Evolutionary conservation across 139 green algal genomes (phyloP).

Genomic region (Chlamydomonas incerta): DNA sequence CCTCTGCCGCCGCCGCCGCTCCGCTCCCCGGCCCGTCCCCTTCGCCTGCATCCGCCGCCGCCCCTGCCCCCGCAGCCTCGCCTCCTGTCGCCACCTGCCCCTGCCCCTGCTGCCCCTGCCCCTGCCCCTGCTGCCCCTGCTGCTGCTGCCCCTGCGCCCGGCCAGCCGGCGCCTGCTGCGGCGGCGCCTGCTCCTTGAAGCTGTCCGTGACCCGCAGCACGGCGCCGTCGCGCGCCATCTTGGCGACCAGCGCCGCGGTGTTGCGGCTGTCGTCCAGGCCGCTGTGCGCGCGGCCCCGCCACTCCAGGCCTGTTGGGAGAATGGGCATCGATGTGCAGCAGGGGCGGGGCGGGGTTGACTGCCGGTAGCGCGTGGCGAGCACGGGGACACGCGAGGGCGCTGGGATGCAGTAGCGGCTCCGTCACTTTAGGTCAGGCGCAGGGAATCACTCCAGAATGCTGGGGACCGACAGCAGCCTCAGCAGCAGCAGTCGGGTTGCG

Average conservation of each 20-base stretch:
- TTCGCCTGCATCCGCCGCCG: neutral
- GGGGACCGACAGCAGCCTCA: no score
- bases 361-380: neutral
- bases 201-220: slow-evolving; percentile 55
- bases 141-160: neutral
- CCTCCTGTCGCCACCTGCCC: neutral
- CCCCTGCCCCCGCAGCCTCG: neutral
- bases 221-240: slow-evolving; percentile 58
- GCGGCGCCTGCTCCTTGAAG: slow-evolving; percentile 19
- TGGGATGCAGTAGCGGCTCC: neutral
- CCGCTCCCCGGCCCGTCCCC: neutral
- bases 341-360: no score
- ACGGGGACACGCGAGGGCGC: neutral
- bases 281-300: slow-evolving; percentile 65
- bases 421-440: no score
- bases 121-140: neutral
- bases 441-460: no score
- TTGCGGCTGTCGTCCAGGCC: slow-evolving; percentile 73
- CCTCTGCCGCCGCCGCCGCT: neutral
- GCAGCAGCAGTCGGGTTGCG: no score
- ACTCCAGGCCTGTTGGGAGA: slow-evolving; percentile 44
- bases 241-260: slow-evolving; percentile 57
- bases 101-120: neutral
- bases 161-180: neutral
- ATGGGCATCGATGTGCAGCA: neutral